phyloP scores from a whole-genome alignment of 1,139 yeast genomes.

The Trichomonascaceae sp. region DNA sequence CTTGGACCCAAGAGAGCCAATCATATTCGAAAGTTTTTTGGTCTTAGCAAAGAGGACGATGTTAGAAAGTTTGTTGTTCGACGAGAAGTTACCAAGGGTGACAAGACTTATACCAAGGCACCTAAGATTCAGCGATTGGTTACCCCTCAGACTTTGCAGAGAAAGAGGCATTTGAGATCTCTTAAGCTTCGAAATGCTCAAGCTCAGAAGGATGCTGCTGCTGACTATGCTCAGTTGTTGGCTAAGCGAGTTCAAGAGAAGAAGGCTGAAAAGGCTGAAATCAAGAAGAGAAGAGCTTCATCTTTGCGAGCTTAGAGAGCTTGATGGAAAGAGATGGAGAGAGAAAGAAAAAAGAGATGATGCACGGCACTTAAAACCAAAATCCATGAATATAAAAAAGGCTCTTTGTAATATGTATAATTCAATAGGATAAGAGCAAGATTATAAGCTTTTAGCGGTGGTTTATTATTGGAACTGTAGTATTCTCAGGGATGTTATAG shows the following conservation, averaged over 20 bases:
- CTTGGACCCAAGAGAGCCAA: conserved; percentile 99
- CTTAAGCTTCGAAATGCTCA: conserved; percentile 95
- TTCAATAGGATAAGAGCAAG: conserved; percentile 5
- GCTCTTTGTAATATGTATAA: neutral
- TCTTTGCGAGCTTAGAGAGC: conserved; percentile 12
- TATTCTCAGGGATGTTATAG: too few relatives aligned
- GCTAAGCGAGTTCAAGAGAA: conserved; percentile 97
- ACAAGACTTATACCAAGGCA: conserved; percentile 98
- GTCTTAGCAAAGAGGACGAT: conserved; percentile 96
- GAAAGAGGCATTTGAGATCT: conserved; percentile 96
- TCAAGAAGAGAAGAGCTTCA: conserved; percentile 99
- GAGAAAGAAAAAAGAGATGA: neutral
- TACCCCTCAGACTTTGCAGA: conserved; percentile 98
- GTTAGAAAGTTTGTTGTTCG: conserved; percentile 94
- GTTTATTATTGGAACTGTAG: too few relatives aligned
- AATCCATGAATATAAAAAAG: neutral
- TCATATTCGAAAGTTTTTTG: conserved; percentile 99
- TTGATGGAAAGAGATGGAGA: neutral
- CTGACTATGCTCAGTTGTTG: conserved; percentile 98
- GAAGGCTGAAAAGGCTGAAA: conserved; percentile 97
- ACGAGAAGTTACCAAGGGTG: conserved; percentile 98
- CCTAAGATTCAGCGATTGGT: conserved; percentile 99
- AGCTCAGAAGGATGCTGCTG: conserved; percentile 99
- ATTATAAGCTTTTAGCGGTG: neutral
- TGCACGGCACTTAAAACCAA: neutral